These are phyloP conservation scores for Kalmusia sp. DNA, from an alignment of 2,329 filamentous ascomycete genomes.

Conservation along the genomic window DNA sequence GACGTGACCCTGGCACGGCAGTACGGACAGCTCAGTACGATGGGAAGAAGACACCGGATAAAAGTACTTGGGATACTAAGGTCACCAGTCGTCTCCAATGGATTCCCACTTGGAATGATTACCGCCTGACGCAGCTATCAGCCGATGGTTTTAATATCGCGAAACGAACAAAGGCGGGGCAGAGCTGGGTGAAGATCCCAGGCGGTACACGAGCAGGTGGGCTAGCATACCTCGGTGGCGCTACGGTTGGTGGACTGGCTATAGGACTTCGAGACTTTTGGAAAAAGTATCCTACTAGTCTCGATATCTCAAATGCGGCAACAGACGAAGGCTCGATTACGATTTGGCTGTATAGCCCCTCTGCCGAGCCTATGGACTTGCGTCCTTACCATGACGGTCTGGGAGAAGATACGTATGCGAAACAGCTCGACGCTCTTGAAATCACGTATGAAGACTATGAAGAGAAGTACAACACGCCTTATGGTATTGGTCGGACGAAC, in stretches of 20 bases:
- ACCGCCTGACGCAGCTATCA: constrained; percentile 63
- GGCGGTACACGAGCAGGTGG: constrained; percentile 64
- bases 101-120: constrained; percentile 67
- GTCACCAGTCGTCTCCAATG: constrained; percentile 59
- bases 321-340: constrained; percentile 61
- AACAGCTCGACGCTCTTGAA: constrained; percentile 66
- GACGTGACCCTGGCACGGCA: constrained; percentile 60
- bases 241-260: constrained; percentile 64
- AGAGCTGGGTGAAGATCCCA: constrained; percentile 65
- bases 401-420: constrained; percentile 61
- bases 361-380: constrained; percentile 62
- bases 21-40: constrained; percentile 60
- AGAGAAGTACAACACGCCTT: constrained; percentile 60
- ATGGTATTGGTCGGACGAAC: constrained; percentile 65
- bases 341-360: constrained; percentile 67
- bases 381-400: constrained; percentile 66
- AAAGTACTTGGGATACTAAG: constrained; percentile 56
- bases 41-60: constrained; percentile 54
- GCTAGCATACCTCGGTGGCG: constrained; percentile 65
- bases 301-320: constrained; percentile 62
- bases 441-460: constrained; percentile 72
- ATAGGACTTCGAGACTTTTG: constrained; percentile 67
- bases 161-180: constrained; percentile 65
- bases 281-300: constrained; percentile 66
- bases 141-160: constrained; percentile 67